Conservation (phyloP, 768 basidiomycete species). For the Lactarius sanguifluus region DNA sequence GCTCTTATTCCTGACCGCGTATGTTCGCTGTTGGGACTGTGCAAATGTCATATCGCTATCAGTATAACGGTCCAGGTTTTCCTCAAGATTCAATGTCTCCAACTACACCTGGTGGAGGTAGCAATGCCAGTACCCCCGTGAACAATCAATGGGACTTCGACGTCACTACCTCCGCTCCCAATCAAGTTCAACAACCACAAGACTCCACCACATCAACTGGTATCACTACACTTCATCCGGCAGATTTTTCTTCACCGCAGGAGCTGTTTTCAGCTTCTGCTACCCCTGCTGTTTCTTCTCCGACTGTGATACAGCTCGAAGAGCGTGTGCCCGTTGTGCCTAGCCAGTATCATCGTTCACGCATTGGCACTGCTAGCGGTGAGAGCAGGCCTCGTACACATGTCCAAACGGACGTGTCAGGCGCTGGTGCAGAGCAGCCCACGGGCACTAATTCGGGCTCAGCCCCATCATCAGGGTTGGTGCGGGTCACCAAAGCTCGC, state of each 20-base stretch:
- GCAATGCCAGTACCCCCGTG: conserved; percentile 29
- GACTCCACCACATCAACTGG: conserved; percentile 10
- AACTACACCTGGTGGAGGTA: conserved; percentile 26
- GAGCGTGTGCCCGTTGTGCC: conserved; percentile 29
- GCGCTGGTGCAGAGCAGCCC: conserved; percentile 21
- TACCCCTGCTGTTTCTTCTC: conserved; percentile 18
- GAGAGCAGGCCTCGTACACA: conserved; percentile 25
- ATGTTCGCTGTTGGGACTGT: conserved; percentile 22
- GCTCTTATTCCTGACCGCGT: conserved; percentile 26
- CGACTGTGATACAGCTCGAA: conserved; percentile 29
- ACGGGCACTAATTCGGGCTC: conserved; percentile 11
- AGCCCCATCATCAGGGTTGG: conserved; percentile 20
- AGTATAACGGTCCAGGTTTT: conserved; percentile 19
- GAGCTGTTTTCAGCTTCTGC: conserved; percentile 22
- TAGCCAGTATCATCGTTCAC: conserved; percentile 29
- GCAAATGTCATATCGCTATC: conserved; percentile 30
- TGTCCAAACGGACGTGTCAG: conserved; percentile 24
- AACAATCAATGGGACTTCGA: conserved; percentile 29
- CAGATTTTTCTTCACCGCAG: conserved; percentile 25
- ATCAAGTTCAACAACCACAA: conserved; percentile 24
- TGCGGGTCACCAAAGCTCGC: conserved; percentile 22
- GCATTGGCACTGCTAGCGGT: conserved; percentile 20
- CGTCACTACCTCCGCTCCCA: conserved; percentile 16
- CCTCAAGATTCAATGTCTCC: conserved; percentile 27
- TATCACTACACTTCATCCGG: conserved; percentile 23